These are phyloP conservation scores for Isochrysis galbana DNA, from an alignment of 78 protist species.

Conservation along the genomic window DNA sequence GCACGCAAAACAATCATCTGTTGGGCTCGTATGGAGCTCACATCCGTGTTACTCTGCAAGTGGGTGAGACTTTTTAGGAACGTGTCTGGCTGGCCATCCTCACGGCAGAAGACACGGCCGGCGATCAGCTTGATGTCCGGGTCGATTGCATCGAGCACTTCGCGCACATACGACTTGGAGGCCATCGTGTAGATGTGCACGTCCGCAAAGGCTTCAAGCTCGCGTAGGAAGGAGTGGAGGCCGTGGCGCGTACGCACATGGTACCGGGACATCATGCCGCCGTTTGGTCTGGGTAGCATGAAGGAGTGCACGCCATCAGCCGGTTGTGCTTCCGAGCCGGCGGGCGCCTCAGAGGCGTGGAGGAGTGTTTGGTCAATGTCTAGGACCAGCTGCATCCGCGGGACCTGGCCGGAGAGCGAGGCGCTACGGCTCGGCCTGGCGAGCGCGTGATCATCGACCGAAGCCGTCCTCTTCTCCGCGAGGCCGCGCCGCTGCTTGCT, in stretches of 20 bases:
- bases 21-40: not conserved
- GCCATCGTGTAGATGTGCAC: conserved; percentile 13
- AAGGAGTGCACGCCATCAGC: not conserved
- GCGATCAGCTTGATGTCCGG: not conserved
- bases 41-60: not conserved
- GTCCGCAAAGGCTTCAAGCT: not conserved
- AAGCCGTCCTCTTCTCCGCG: too few species aligned
- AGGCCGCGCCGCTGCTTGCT: too few species aligned
- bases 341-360: not conserved
- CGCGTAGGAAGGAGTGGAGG: not conserved
- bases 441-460: too few species aligned
- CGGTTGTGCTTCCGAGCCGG: not conserved
- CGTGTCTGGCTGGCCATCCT: not conserved
- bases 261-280: not conserved
- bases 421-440: too few species aligned
- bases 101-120: not conserved
- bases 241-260: not conserved
- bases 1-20: not conserved
- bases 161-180: not conserved
- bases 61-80: not conserved
- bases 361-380: not conserved
- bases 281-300: not conserved
- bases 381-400: not conserved
- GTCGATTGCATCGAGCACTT: not conserved
- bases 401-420: too few species aligned